Evolutionary conservation across 1,139 yeast genomes (phyloP), one percentile per base, ranked within the genome.

Genomic region (Magnusiomyces suaveolens): DNA sequence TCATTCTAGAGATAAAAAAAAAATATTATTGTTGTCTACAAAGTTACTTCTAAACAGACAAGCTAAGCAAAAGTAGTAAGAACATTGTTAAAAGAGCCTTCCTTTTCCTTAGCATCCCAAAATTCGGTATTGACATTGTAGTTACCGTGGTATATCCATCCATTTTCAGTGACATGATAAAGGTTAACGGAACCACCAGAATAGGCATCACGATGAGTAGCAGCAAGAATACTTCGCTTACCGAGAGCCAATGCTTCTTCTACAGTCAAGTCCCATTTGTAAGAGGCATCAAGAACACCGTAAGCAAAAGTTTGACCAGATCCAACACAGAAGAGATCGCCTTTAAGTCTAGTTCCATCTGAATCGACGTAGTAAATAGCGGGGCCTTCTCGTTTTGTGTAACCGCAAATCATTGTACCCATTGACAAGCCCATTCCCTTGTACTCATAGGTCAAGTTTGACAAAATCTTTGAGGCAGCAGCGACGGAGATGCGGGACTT

Each of bases 361-460:
- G 96, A 86, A 72, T 92, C 99, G 48, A 92, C 98, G 65, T 92
- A 94, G 72, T 84, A 92, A 57, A 92, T 85, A 33, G 97, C 83
- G 52, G 98, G 97, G 10, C 96, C 96, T 68, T 90, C 97, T 64
- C 88, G 86, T 67, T 87, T 84, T 43, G 97, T 92, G 72, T 86
- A 87, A 25, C 98, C 98, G 77, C 98, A 92, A 61, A 92, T 80
- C 98, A 92, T 92, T 16, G 98, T 92, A 70, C 98, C 98, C 99
- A 92, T 94, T 16, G 95, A 85, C 60, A 92, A 78, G n/a, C 99
- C 99, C 82, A 92, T 87, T 52, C 98, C 98, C 72, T 92, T 92
- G 75, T 94, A 92, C 64, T 84, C 82, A 71, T 90, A 92, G 25
- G 92, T 95, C 72, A 92, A 78, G 70, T 92, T 92, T 58, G 94